phyloP scores from a whole-genome alignment of 257 asterid genomes.

The Lantana camara region DNA sequence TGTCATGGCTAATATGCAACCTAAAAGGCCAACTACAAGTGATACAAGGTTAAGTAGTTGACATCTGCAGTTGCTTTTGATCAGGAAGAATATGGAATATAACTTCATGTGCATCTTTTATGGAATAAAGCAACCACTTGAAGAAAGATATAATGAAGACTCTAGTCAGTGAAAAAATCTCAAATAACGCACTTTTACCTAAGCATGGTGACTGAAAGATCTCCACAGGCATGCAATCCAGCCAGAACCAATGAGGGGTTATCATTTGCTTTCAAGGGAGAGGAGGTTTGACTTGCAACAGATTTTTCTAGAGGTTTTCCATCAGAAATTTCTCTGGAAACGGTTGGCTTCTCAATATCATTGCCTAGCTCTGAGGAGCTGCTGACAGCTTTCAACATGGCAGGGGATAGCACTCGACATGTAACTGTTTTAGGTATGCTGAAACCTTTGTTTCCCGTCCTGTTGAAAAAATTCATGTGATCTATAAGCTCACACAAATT shows the following conservation, averaged over 20 bases:
- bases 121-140: neutral
- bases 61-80: neutral
- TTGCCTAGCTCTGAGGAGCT: slow-evolving; percentile 42
- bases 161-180: slow-evolving; percentile 13
- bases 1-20: slow-evolving; percentile 17
- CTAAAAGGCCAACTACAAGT: slow-evolving; percentile 1
- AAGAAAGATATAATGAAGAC: slow-evolving; percentile 5
- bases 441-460: slow-evolving; percentile 47
- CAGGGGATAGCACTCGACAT: slow-evolving; percentile 68
- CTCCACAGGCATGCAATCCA: slow-evolving; percentile 98
- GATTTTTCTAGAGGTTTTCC: slow-evolving; percentile 31
- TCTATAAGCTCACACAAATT: slow-evolving; percentile 16
- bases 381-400: slow-evolving; percentile 59
- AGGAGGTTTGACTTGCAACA: slow-evolving; percentile 27
- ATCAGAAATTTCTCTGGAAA: slow-evolving; percentile 22
- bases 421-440: slow-evolving; percentile 75
- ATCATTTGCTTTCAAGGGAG: slow-evolving; percentile 31
- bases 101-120: neutral
- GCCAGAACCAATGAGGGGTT: slow-evolving; percentile 69
- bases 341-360: slow-evolving; percentile 31
- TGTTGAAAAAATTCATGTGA: slow-evolving; percentile 33
- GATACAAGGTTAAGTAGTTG: too few relatives aligned
- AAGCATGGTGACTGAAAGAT: slow-evolving; percentile 93
- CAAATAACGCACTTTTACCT: slow-evolving; percentile 49
- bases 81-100: neutral